A percentile compares a stretch with the other conserved stretches of the same genome.
phyloP scores from a whole-genome alignment of 208 protist species.

The Leishmania turanica region DNA sequence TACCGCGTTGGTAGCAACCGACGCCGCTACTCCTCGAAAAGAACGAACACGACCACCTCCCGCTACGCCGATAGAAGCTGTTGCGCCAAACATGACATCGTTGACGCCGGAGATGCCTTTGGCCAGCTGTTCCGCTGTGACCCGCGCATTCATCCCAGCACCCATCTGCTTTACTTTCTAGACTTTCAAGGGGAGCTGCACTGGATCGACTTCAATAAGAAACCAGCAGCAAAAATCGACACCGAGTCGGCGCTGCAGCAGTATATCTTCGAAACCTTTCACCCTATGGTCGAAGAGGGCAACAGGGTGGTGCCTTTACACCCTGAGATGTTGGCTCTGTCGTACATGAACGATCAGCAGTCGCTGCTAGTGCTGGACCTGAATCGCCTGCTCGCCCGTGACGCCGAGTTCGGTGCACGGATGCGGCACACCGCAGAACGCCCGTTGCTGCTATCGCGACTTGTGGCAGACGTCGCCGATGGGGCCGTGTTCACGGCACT shows the following conservation, averaged over 20 bases:
- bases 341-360: constrained; percentile 24
- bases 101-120: constrained; percentile 12
- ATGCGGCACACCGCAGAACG: constrained; percentile 54
- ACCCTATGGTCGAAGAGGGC: constrained; percentile 25
- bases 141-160: constrained; percentile 24
- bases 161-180: constrained; percentile 52
- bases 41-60: neutral
- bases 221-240: constrained; percentile 5
- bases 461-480: constrained; percentile 20
- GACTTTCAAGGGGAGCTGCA: constrained; percentile 40
- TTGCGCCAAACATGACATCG: neutral
- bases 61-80: constrained; percentile 13
- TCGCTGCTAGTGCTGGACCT: constrained; percentile 52
- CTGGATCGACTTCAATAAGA: constrained; percentile 44
- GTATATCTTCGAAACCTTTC: constrained; percentile 25
- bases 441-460: constrained; percentile 50
- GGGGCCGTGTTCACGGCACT: constrained; percentile 23
- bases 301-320: constrained; percentile 3
- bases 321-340: constrained; percentile 31
- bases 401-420: constrained; percentile 42
- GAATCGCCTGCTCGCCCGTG: constrained; percentile 49
- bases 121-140: constrained; percentile 22
- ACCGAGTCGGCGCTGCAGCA: constrained; percentile 31
- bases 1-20: constrained; percentile 22
- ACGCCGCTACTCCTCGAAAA: neutral